These are phyloP conservation scores for Cladosporium halotolerans DNA, from an alignment of 2,329 filamentous ascomycete species.

Conservation along the genomic window DNA sequence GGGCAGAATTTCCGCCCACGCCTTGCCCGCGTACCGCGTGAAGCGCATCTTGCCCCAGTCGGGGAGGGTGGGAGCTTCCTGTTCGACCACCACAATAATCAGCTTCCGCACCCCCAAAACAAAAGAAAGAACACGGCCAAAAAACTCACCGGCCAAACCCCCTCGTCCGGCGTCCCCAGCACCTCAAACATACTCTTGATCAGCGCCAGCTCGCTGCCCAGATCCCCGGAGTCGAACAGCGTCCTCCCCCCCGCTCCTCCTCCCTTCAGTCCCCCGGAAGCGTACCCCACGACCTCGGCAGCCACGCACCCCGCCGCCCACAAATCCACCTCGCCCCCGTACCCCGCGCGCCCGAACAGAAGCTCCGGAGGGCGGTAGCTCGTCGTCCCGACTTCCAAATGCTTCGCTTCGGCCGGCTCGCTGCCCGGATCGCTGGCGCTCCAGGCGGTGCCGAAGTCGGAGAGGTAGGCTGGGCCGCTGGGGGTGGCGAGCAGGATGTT, in stretches of 20 bases:
- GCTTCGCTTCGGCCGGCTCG: slow-evolving; percentile 64
- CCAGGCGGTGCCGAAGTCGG: slow-evolving; percentile 93
- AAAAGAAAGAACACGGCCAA: neutral
- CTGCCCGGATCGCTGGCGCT: slow-evolving; percentile 51
- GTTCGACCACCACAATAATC: neutral
- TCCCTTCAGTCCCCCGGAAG: neutral
- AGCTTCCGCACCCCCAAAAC: neutral
- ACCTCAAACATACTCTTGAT: slow-evolving; percentile 91
- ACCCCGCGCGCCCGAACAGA: slow-evolving; percentile 74
- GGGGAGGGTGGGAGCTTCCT: slow-evolving; percentile 62
- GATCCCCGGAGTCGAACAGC: slow-evolving; percentile 79
- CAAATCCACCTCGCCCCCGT: slow-evolving; percentile 70
- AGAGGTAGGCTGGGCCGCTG: slow-evolving; percentile 67
- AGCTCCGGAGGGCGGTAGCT: slow-evolving; percentile 86
- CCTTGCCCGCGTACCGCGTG: slow-evolving; percentile 59
- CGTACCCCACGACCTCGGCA: slow-evolving; percentile 59
- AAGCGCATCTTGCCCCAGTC: slow-evolving; percentile 88
- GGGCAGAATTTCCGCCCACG: slow-evolving; percentile 66
- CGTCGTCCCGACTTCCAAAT: slow-evolving; percentile 89
- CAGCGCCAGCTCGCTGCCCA: slow-evolving; percentile 85
- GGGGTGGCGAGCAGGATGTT: slow-evolving; percentile 52
- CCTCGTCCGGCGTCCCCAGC: slow-evolving; percentile 74
- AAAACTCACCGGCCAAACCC: slow-evolving; percentile 67
- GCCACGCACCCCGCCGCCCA: slow-evolving; percentile 84
- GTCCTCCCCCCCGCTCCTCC: slow-evolving; percentile 43